Conservation (phyloP, 2,329 filamentous ascomycete genomes). For the Fusarium illudens region DNA sequence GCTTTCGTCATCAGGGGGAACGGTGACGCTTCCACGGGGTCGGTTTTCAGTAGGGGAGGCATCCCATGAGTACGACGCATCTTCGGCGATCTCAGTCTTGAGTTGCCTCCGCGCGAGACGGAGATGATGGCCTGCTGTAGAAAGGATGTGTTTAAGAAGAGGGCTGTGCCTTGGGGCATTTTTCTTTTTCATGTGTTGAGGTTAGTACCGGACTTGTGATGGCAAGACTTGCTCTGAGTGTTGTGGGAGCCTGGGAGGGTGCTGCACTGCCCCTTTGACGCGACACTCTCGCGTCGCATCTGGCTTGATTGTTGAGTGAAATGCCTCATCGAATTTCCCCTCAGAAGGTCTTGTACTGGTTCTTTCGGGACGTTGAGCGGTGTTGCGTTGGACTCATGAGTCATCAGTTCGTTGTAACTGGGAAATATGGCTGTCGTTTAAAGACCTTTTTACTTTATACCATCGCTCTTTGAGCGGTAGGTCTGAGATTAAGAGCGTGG, state of each 20-base stretch:
- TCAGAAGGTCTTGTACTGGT: too few relatives aligned
- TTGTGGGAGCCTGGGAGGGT: background rate
- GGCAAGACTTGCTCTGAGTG: background rate
- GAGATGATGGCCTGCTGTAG: background rate
- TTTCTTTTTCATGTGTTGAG: background rate
- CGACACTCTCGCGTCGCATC: background rate
- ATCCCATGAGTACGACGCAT: background rate
- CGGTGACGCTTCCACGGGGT: background rate
- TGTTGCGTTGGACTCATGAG: background rate
- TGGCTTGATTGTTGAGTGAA: background rate
- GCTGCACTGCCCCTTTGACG: background rate
- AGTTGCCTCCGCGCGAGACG: background rate
- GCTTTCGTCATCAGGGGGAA: background rate
- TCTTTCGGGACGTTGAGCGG: background rate
- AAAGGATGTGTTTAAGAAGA: background rate
- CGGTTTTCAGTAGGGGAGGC: background rate
- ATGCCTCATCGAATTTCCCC: background rate
- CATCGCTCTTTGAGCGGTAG: too few relatives aligned
- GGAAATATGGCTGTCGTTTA: background rate
- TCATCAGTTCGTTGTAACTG: background rate
- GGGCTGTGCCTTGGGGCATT: background rate
- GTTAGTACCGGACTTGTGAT: background rate
- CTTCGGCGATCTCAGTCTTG: background rate
- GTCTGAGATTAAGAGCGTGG: background rate
- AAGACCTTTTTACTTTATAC: background rate